phyloP scores from a whole-genome alignment of 2,329 filamentous ascomycete genomes.

The Exophiala dermatitidis region DNA sequence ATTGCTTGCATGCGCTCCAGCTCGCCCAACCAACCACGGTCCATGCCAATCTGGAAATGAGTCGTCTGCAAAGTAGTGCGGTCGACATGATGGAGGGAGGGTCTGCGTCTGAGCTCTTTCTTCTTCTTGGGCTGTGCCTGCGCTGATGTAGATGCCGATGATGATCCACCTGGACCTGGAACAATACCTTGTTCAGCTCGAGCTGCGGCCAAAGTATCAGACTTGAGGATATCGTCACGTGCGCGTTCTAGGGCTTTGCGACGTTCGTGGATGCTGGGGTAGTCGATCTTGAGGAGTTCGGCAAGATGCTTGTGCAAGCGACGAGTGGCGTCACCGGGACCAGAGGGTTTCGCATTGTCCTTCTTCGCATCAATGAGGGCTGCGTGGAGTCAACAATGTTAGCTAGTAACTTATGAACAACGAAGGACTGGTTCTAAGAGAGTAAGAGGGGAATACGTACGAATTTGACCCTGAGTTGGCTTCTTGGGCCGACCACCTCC shows the following conservation, averaged over 20 bases:
- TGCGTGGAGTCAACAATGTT: not conserved
- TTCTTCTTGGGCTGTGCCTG: too few relatives aligned
- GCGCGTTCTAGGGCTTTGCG: conserved; percentile 8
- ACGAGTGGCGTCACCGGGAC: not conserved
- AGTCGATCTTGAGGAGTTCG: not conserved
- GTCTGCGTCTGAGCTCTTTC: not conserved
- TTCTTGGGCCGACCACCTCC: too few relatives aligned
- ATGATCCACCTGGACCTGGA: not conserved
- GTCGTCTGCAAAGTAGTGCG: not conserved
- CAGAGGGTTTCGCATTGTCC: not conserved
- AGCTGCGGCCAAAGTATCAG: conserved; percentile 13
- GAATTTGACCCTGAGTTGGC: too few relatives aligned
- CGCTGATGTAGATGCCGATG: too few relatives aligned
- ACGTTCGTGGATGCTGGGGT: not conserved
- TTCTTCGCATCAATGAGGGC: not conserved
- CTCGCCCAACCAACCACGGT: conserved; percentile 8
- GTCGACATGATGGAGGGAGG: not conserved
- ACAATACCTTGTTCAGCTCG: conserved; percentile 2
- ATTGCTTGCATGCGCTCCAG: conserved; percentile 13
- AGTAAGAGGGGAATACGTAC: too few relatives aligned
- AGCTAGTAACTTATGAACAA: not conserved
- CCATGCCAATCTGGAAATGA: conserved; percentile 7
- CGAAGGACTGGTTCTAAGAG: too few relatives aligned
- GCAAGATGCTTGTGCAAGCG: not conserved
- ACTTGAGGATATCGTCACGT: conserved; percentile 6